Percentiles rank a stretch among this genome's conserved stretches.
phyloP scores from a whole-genome alignment of 352 stramenopile species.

The Phytophthora aleatoria region DNA sequence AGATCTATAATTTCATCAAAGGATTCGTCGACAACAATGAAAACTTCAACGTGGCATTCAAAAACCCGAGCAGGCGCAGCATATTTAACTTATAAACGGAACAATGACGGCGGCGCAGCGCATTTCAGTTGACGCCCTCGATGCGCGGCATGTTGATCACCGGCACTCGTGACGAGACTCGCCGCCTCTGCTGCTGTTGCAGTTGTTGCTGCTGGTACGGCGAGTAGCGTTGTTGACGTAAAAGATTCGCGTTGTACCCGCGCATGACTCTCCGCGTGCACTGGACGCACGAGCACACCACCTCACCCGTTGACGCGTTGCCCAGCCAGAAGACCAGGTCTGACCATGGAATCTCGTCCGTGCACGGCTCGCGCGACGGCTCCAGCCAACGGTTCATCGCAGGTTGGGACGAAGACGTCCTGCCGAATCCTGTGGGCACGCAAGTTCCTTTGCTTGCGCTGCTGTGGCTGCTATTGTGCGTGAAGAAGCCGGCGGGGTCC shows the following conservation, averaged over 20 bases:
- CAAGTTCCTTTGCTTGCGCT: slow-evolving; percentile 29
- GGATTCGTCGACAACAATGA: background rate
- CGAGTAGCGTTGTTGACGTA: slow-evolving; percentile 31
- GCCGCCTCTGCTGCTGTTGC: slow-evolving; percentile 27
- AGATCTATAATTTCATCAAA: too few species aligned
- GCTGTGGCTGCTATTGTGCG: slow-evolving; percentile 8
- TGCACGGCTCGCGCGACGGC: slow-evolving; percentile 55
- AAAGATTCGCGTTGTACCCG: slow-evolving; percentile 10
- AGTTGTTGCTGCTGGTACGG: slow-evolving; percentile 41
- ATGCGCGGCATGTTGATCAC: slow-evolving; percentile 62
- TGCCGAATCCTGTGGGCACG: background rate
- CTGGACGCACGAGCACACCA: slow-evolving; percentile 46
- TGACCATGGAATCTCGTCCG: slow-evolving; percentile 55
- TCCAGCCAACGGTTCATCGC: slow-evolving; percentile 34
- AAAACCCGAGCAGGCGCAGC: slow-evolving; percentile 5
- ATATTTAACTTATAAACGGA: slow-evolving; percentile 27
- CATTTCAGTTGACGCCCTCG: slow-evolving; percentile 63
- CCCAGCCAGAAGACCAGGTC: slow-evolving; percentile 70
- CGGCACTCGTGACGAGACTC: slow-evolving; percentile 60
- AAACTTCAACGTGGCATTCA: slow-evolving; percentile 11
- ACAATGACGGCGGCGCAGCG: slow-evolving; percentile 2
- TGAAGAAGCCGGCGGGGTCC: slow-evolving; percentile 29
- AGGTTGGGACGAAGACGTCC: background rate
- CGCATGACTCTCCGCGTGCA: slow-evolving; percentile 31
- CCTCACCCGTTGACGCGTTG: slow-evolving; percentile 49